phyloP scores from a whole-genome alignment of 2,329 filamentous ascomycete species.

The Calonectria fujianensis region DNA sequence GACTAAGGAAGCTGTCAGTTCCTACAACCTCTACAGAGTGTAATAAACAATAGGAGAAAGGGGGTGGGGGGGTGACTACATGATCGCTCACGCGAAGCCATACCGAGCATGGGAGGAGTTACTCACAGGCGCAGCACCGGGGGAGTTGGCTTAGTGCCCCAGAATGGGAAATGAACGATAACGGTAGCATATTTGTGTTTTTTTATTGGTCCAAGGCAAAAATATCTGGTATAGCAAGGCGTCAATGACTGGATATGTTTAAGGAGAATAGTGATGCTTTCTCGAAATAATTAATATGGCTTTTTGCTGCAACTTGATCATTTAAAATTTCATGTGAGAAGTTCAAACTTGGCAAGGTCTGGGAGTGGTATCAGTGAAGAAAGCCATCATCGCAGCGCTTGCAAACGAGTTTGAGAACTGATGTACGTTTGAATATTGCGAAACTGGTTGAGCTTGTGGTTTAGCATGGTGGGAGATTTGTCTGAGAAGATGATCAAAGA shows the following conservation, averaged over 20 bases:
- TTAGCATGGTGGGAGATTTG: too few species aligned
- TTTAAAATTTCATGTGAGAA: neutral
- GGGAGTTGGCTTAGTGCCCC: neutral
- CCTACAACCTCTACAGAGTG: slow-evolving; percentile 24
- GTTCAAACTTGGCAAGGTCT: neutral
- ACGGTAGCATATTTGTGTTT: slow-evolving; percentile 15
- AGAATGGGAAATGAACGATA: slow-evolving; percentile 23
- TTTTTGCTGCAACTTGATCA: neutral
- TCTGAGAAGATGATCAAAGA: too few species aligned
- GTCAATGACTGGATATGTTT: neutral
- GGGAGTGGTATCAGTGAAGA: neutral
- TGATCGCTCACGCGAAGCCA: neutral
- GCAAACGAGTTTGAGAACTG: neutral
- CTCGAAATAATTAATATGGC: slow-evolving; percentile 3
- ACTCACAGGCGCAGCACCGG: neutral
- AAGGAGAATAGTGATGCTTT: neutral
- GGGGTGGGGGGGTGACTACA: neutral
- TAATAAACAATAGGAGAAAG: neutral
- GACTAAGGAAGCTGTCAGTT: slow-evolving; percentile 1
- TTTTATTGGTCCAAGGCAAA: neutral
- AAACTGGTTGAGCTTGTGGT: too few species aligned
- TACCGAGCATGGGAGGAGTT: slow-evolving; percentile 3
- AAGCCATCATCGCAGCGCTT: neutral
- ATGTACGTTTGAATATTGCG: too few species aligned
- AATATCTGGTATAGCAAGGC: slow-evolving; percentile 13